phyloP scores from a whole-genome alignment of 352 stramenopile genomes.

The Phytopythium cucurbitacearum region DNA sequence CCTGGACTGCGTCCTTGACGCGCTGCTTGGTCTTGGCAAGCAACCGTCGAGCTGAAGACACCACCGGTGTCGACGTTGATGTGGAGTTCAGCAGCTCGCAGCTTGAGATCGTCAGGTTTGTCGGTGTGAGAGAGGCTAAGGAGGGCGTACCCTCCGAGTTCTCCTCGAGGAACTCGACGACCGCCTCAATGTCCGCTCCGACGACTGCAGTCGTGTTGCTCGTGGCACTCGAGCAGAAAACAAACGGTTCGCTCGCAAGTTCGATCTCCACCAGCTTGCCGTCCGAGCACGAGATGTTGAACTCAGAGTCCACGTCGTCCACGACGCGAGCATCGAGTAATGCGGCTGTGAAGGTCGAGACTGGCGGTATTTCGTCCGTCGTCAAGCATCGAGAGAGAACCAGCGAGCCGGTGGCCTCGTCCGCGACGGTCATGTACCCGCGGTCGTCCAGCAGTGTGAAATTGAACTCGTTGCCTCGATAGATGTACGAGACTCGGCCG shows the following conservation, averaged over 20 bases:
- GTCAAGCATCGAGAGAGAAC: slow-evolving; percentile 13
- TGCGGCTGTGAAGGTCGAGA: slow-evolving; percentile 12
- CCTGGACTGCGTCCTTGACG: slow-evolving; percentile 9
- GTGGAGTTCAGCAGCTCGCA: slow-evolving; percentile 7
- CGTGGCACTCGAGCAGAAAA: slow-evolving; percentile 19
- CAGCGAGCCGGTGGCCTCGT: slow-evolving; percentile 14
- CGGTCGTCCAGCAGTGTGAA: slow-evolving; percentile 24
- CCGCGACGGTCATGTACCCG: slow-evolving; percentile 24
- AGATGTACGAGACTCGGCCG: slow-evolving; percentile 20
- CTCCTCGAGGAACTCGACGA: slow-evolving; percentile 10
- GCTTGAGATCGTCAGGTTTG: too few relatives aligned
- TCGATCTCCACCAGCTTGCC: slow-evolving; percentile 24
- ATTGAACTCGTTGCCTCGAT: slow-evolving; percentile 21
- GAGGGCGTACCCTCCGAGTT: too few relatives aligned
- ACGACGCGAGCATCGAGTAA: slow-evolving; percentile 17
- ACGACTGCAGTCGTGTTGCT: slow-evolving; percentile 9
- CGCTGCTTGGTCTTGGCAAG: slow-evolving; percentile 6
- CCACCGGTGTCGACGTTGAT: neutral
- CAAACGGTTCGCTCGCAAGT: slow-evolving; percentile 29
- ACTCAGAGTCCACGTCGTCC: slow-evolving; percentile 13
- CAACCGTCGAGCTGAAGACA: slow-evolving; percentile 3
- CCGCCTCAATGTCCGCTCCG: slow-evolving; percentile 14
- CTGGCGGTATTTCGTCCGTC: slow-evolving; percentile 14
- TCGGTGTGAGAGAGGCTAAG: too few relatives aligned
- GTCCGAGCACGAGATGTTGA: slow-evolving; percentile 9